A percentile compares a stretch with the other conserved stretches of the same genome.
phyloP scores from a whole-genome alignment of 176 grass and related monocot species.

The Puccinellia tenuiflora region DNA sequence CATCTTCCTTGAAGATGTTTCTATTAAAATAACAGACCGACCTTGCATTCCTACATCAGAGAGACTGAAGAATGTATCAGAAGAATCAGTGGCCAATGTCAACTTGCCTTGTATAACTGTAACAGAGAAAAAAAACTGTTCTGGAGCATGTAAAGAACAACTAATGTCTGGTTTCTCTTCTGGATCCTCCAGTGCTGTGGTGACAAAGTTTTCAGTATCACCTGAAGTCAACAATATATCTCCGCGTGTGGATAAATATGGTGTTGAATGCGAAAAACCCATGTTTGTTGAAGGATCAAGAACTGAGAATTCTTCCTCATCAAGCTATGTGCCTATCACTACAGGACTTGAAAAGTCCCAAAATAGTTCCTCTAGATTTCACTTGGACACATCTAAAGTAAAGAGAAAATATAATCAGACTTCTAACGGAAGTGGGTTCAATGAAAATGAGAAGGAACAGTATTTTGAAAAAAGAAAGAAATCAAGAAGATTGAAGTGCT shows the following conservation, averaged over 20 bases:
- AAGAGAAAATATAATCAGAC: slow-evolving; percentile 40
- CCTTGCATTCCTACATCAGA: slow-evolving; percentile 26
- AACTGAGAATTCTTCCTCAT: slow-evolving; percentile 71
- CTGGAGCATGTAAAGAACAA: slow-evolving; percentile 34
- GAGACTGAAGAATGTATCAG: slow-evolving; percentile 30
- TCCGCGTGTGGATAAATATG: slow-evolving; percentile 30
- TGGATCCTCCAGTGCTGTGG: slow-evolving; percentile 61
- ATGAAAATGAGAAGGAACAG: slow-evolving; percentile 23
- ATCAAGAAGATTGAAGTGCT: slow-evolving; percentile 21
- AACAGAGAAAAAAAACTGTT: slow-evolving; percentile 22
- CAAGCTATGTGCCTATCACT: slow-evolving; percentile 45
- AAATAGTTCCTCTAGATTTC: slow-evolving; percentile 9
- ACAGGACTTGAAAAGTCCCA: slow-evolving; percentile 35
- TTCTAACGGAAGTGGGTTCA: slow-evolving; percentile 18
- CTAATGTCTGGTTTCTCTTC: slow-evolving; percentile 64
- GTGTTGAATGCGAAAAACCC: slow-evolving; percentile 26
- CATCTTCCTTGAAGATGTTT: slow-evolving; percentile 40
- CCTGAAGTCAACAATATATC: slow-evolving; percentile 47
- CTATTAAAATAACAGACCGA: slow-evolving; percentile 32
- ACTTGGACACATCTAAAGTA: slow-evolving; percentile 34
- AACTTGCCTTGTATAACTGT: slow-evolving; percentile 21
- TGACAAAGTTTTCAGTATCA: slow-evolving; percentile 70
- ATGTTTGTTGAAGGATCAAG: slow-evolving; percentile 72
- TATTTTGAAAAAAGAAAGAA: slow-evolving; percentile 32
- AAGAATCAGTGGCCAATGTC: slow-evolving; percentile 21